phyloP scores from a whole-genome alignment of 139 green algal genomes.

The Chlorella ohadii region DNA sequence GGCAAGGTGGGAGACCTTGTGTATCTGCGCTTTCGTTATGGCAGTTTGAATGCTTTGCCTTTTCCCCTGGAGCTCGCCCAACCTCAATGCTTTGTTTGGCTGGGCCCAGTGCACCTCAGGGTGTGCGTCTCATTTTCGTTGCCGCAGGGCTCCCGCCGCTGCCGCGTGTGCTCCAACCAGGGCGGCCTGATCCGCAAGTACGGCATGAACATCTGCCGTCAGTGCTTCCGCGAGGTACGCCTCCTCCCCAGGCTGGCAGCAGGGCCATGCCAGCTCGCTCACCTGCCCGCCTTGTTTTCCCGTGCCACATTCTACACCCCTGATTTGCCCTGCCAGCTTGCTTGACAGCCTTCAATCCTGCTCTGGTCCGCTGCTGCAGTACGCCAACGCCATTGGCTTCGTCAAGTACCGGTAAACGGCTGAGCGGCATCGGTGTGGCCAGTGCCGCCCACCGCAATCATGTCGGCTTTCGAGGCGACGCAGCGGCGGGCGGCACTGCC shows the following conservation, averaged over 20 bases:
- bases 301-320: too few relatives aligned
- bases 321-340: too few relatives aligned
- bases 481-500: too few relatives aligned
- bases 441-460: too few relatives aligned
- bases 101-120: too few relatives aligned
- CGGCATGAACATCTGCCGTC: constrained; percentile 97
- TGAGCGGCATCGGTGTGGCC: too few relatives aligned
- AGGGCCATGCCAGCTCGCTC: background rate
- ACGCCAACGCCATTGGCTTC: constrained; percentile 96
- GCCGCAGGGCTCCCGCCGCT: constrained; percentile 58
- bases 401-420: constrained; percentile 72
- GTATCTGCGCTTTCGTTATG: too few relatives aligned
- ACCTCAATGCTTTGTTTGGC: too few relatives aligned
- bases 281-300: background rate
- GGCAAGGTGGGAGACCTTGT: constrained; percentile 67
- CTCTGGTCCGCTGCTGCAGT: constrained; percentile 25
- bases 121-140: too few relatives aligned
- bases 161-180: constrained; percentile 97
- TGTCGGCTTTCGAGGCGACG: too few relatives aligned
- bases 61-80: too few relatives aligned
- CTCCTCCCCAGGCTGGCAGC: background rate
- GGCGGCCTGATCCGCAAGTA: constrained; percentile 99
- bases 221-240: constrained; percentile 93
- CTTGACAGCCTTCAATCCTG: background rate
- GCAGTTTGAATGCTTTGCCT: too few relatives aligned